These are phyloP conservation scores for Bidens hawaiensis DNA, from an alignment of 140 eudicot species.

Conservation along the genomic window DNA sequence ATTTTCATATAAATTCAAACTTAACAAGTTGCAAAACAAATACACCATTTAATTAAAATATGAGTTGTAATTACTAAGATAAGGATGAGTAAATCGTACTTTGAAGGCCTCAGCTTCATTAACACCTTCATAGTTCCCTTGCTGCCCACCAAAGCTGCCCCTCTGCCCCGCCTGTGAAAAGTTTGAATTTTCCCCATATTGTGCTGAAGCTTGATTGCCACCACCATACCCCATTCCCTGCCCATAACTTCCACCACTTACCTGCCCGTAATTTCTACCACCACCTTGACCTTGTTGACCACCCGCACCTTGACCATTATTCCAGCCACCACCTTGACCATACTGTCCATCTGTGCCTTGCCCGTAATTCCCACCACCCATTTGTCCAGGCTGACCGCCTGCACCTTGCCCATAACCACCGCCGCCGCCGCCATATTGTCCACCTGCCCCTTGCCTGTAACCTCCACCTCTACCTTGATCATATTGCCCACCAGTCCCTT, in stretches of 20 bases:
- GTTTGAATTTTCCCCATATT: conserved; percentile 30
- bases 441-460: conserved; percentile 25
- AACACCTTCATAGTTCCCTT: conserved; percentile 29
- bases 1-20: neutral
- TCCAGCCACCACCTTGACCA: conserved; percentile 25
- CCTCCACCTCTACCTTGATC: conserved; percentile 23
- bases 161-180: conserved; percentile 27
- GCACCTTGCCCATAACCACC: conserved; percentile 26
- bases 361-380: conserved; percentile 20
- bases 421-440: neutral
- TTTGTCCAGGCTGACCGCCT: conserved; percentile 14
- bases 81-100: conserved; percentile 18
- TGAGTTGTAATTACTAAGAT: neutral
- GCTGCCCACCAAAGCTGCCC: conserved; percentile 28
- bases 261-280: conserved; percentile 24
- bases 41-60: neutral
- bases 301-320: neutral
- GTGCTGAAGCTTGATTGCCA: conserved; percentile 14
- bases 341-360: conserved; percentile 24
- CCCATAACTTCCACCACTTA: conserved; percentile 28
- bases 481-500: conserved; percentile 10
- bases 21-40: conserved; percentile 1
- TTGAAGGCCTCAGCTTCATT: conserved; percentile 17
- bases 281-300: neutral
- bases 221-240: conserved; percentile 23